Evolutionary conservation across 495 filamentous ascomycete species (phyloP).

Genomic region (Daldinia grandis): DNA sequence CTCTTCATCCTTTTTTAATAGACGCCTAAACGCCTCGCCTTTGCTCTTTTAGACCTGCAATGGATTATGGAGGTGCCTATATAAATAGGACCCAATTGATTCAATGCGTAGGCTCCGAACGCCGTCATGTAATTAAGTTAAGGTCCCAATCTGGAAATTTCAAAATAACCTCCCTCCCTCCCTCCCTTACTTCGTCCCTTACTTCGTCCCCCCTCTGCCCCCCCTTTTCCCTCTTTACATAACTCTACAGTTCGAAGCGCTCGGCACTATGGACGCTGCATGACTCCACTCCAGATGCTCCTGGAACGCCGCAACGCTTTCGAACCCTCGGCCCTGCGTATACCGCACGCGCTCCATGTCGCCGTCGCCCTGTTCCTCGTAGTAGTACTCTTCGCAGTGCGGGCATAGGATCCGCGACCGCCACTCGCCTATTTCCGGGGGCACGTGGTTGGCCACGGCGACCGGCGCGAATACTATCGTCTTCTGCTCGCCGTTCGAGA

Average conservation of each 20-base stretch:
- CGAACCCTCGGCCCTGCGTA: constrained; percentile 53
- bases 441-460: constrained; percentile 59
- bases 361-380: constrained; percentile 55
- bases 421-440: constrained; percentile 53
- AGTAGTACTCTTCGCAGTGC: constrained; percentile 58
- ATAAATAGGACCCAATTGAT: neutral
- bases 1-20: neutral
- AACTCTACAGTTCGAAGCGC: constrained; percentile 42
- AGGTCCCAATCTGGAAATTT: neutral
- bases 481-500: constrained; percentile 48
- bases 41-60: constrained; percentile 12
- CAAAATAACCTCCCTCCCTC: neutral
- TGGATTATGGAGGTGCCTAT: neutral
- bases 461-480: constrained; percentile 57
- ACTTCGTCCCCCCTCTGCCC: neutral
- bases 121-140: constrained; percentile 3
- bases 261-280: constrained; percentile 46
- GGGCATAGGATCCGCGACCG: constrained; percentile 54
- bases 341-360: constrained; percentile 52
- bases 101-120: neutral
- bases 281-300: constrained; percentile 60
- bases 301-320: constrained; percentile 50
- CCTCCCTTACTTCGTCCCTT: neutral
- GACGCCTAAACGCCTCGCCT: constrained; percentile 20
- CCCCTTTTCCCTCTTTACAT: constrained; percentile 46